phyloP scores from a whole-genome alignment of 2,329 filamentous ascomycete species.

The Cryphonectria japonica region DNA sequence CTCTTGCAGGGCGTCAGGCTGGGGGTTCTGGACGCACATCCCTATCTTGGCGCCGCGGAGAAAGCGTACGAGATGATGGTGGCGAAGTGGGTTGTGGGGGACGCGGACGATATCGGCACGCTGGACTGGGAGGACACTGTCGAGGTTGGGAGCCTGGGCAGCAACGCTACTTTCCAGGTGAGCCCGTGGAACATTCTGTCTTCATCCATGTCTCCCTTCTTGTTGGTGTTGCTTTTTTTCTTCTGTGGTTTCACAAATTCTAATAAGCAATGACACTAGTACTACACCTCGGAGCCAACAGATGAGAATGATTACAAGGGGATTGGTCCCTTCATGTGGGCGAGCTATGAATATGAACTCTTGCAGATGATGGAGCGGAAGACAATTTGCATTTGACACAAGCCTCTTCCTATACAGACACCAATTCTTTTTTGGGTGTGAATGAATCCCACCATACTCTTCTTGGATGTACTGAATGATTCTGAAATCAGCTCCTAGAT shows the following conservation, averaged over 20 bases:
- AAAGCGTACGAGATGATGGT: conserved; percentile 45
- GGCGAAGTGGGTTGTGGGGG: conserved; percentile 45
- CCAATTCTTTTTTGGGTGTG: neutral
- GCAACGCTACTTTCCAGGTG: conserved; percentile 50
- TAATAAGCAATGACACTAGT: conserved; percentile 32
- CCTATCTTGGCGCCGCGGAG: conserved; percentile 40
- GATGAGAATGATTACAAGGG: conserved; percentile 39
- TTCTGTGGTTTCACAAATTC: neutral
- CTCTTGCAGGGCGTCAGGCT: conserved; percentile 44
- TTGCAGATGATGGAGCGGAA: neutral
- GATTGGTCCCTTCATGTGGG: conserved; percentile 39
- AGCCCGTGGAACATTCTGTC: conserved; percentile 24
- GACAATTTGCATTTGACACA: neutral
- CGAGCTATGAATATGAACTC: conserved; percentile 36
- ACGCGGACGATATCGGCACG: conserved; percentile 45
- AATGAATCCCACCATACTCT: neutral
- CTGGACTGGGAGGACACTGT: conserved; percentile 53
- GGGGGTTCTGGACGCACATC: conserved; percentile 36
- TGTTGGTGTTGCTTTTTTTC: no score
- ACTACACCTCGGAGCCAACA: conserved; percentile 42
- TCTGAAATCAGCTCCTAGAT: neutral
- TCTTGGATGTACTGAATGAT: neutral
- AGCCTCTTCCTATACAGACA: neutral
- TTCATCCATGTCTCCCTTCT: neutral
- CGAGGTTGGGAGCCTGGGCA: conserved; percentile 49